phyloP scores from a whole-genome alignment of 768 basidiomycete species.

The Exsudoporus frostii region DNA sequence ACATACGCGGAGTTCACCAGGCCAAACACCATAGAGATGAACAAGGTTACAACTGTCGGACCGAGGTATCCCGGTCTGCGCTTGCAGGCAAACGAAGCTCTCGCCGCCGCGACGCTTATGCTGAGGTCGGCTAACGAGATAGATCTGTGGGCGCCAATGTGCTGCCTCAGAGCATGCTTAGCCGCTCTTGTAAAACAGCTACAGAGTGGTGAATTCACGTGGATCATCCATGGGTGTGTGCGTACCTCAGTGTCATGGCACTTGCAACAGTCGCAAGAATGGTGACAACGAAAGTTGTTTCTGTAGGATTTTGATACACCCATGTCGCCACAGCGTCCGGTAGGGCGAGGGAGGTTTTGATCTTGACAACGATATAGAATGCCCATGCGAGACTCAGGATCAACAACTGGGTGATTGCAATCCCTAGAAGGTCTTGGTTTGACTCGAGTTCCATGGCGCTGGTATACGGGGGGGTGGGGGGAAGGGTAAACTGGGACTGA shows the following conservation, averaged over 20 bases:
- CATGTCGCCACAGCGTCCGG: neutral
- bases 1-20: neutral
- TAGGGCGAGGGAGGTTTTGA: neutral
- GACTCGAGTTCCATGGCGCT: neutral
- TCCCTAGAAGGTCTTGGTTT: neutral
- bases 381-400: neutral
- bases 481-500: too few relatives aligned
- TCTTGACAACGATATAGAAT: neutral
- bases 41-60: neutral
- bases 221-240: too few relatives aligned
- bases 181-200: neutral
- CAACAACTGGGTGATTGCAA: neutral
- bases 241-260: neutral
- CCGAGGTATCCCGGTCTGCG: neutral
- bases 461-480: too few relatives aligned
- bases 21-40: neutral
- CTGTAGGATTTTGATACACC: neutral
- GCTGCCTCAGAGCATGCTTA: neutral
- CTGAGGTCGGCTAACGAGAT: neutral
- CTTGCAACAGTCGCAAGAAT: neutral
- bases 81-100: neutral
- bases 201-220: too few relatives aligned
- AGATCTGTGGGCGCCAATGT: neutral
- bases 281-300: neutral
- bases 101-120: neutral